A percentile compares a stretch with the other conserved stretches of the same genome.
Conservation (phyloP, 2,329 filamentous ascomycete species). For the Colletotrichum echinochloae region DNA sequence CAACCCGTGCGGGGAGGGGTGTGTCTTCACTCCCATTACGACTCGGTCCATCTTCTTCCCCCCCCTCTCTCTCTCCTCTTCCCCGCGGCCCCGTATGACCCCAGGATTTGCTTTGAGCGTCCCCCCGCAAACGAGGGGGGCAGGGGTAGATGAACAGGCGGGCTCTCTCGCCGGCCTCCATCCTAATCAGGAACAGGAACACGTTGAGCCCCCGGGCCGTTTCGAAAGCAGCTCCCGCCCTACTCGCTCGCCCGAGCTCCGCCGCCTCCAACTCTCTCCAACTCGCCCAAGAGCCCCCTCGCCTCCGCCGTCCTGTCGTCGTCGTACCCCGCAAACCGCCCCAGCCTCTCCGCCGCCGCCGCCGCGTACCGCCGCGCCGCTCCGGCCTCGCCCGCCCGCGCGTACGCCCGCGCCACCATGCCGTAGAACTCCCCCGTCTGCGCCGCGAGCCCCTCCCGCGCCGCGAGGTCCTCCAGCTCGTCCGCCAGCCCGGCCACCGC, state of each 20-base stretch:
- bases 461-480: conserved; percentile 42
- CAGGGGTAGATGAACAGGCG: neutral
- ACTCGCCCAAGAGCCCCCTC: conserved; percentile 26
- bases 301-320: conserved; percentile 43
- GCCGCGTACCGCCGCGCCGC: conserved; percentile 42
- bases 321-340: conserved; percentile 43
- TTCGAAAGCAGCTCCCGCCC: neutral
- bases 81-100: neutral
- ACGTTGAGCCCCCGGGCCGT: neutral
- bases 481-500: conserved; percentile 37
- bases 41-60: neutral
- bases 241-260: neutral
- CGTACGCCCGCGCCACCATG: conserved; percentile 43
- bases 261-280: conserved; percentile 29
- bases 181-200: conserved; percentile 1
- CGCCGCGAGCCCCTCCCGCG: conserved; percentile 44
- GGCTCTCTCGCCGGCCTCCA: neutral
- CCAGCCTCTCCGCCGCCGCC: conserved; percentile 42
- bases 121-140: neutral
- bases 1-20: conserved; percentile 6
- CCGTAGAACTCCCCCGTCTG: conserved; percentile 45
- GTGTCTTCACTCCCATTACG: neutral
- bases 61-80: neutral
- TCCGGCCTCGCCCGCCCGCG: conserved; percentile 41
- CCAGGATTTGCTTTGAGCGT: neutral